Evolutionary conservation across 768 basidiomycete species (phyloP).

Genomic region (Pleurotus ostreatus): DNA sequence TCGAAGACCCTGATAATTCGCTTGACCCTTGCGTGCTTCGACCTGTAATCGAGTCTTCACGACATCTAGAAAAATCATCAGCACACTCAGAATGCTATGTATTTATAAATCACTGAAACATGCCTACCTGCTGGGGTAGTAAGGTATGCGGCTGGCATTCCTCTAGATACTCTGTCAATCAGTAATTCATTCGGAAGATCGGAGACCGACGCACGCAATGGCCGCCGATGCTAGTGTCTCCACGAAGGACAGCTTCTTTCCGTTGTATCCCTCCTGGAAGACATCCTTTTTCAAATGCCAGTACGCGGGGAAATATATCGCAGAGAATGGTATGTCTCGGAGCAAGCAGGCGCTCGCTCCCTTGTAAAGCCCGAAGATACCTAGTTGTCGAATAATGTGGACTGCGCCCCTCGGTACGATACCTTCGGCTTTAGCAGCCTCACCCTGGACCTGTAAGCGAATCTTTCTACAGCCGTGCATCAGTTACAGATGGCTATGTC

Average conservation of each 20-base stretch:
- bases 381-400: slow-evolving; percentile 91
- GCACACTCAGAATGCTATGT: neutral
- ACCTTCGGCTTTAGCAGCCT: slow-evolving; percentile 85
- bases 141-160: slow-evolving; percentile 96
- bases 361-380: slow-evolving; percentile 88
- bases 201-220: slow-evolving; percentile 60
- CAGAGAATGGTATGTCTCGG: slow-evolving; percentile 96
- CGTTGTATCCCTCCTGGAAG: slow-evolving; percentile 94
- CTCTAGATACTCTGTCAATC: slow-evolving; percentile 49
- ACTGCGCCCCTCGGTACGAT: slow-evolving; percentile 78
- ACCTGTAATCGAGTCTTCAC: slow-evolving; percentile 96
- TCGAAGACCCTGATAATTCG: slow-evolving; percentile 81
- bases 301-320: slow-evolving; percentile 87
- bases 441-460: slow-evolving; percentile 92
- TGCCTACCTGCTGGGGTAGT: slow-evolving; percentile 82
- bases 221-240: slow-evolving; percentile 85
- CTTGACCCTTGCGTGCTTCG: slow-evolving; percentile 88
- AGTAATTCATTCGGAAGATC: slow-evolving; percentile 13
- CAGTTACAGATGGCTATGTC: slow-evolving; percentile 8
- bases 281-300: slow-evolving; percentile 89
- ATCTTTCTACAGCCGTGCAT: slow-evolving; percentile 62
- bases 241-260: slow-evolving; percentile 86
- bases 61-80: slow-evolving; percentile 56
- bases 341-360: slow-evolving; percentile 91
- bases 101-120: slow-evolving; percentile 9